Evolutionary conservation across 164 flowering plant genomes (phyloP), one percentile per base, ranked within the genome.

Genomic region (Cinnamomum micranthum): DNA sequence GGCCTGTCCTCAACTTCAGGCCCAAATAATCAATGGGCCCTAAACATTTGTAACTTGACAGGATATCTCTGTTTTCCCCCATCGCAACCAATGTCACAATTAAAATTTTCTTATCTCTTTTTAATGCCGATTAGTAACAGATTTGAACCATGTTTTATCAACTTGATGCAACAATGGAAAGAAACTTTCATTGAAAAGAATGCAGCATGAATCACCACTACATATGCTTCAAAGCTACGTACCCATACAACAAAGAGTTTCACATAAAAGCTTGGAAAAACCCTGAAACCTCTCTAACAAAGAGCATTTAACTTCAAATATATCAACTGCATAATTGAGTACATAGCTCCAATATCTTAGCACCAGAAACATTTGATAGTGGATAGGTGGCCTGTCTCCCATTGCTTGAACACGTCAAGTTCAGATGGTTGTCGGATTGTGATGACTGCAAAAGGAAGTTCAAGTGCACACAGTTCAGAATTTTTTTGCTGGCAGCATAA

Each of bases 381-480:
- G 69, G 35, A 70, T 92, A 91, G 6, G 73, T 28, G 11, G 52
- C 67, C 47, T 75, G 78, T 72, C 72, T 88, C 20, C 92, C 90
- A 74, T 66, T 89, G 82, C 79, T 84, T 62, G 86, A 80, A 84
- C 99, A 95, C 0, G 95, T 90, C 77, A 93, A 55, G 60, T 80
- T 90, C 69, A 87, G 79, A 77, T 89, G 87, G 79, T 81, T 89
- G 58, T 87, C 91, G 0, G 25, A 67, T 80, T 92, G 90, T 70
- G 55, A 76, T 0, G 91, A 80, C 97, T 93, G 97, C 91, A 91
- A 78, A 20, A 74, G 47, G 1, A 67, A 69, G 58, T 50, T 20
- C 35, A 28, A 65, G 47, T 9, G 47, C 47, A 65, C 15, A 17
- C 19, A 59, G 63, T 15, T 59, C 19, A 59, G 22, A 6, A 59